Conservation (phyloP, 106 monocot genomes). For the Alisma plantagoaquatica region DNA sequence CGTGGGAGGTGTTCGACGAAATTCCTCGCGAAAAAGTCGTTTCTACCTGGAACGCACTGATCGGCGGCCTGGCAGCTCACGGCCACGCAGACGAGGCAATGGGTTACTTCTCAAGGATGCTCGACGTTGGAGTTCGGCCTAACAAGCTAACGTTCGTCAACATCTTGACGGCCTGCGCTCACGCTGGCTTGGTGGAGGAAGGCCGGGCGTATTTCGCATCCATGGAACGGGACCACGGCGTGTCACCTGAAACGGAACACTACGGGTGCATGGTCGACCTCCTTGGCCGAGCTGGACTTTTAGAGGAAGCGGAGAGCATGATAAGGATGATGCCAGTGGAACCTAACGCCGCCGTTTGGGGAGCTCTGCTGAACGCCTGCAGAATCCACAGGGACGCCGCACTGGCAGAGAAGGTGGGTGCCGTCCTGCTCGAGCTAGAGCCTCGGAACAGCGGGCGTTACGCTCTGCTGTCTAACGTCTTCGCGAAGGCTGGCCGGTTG, state of each 20-base stretch:
- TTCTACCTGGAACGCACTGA: conserved; percentile 53
- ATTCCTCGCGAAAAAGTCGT: conserved; percentile 29
- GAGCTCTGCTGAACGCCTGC: conserved; percentile 71
- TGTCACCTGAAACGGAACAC: conserved; percentile 84
- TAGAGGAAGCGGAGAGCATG: conserved; percentile 52
- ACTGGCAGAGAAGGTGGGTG: conserved; percentile 43
- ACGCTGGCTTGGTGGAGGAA: conserved; percentile 36
- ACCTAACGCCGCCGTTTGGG: conserved; percentile 73
- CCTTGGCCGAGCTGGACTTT: conserved; percentile 56
- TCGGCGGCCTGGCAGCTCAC: conserved; percentile 48
- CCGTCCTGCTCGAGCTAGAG: conserved; percentile 36
- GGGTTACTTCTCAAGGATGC: conserved; percentile 36
- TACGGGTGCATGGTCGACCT: conserved; percentile 87
- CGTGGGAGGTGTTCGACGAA: conserved; percentile 36
- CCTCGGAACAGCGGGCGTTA: conserved; percentile 83
- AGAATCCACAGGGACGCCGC: conserved; percentile 57
- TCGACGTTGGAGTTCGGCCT: conserved; percentile 8
- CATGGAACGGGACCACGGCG: conserved; percentile 37
- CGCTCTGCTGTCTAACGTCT: conserved; percentile 72
- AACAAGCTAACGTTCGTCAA: conserved; percentile 51
- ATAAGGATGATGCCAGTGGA: conserved; percentile 49
- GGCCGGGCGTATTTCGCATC: conserved; percentile 23
- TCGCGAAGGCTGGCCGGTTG: conserved; percentile 45
- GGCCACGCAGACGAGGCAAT: conserved; percentile 32
- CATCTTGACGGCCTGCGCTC: conserved; percentile 47